Evolutionary conservation across 371 early-diverging fungal species (phyloP).

Genomic region (Zychaea mexicana): DNA sequence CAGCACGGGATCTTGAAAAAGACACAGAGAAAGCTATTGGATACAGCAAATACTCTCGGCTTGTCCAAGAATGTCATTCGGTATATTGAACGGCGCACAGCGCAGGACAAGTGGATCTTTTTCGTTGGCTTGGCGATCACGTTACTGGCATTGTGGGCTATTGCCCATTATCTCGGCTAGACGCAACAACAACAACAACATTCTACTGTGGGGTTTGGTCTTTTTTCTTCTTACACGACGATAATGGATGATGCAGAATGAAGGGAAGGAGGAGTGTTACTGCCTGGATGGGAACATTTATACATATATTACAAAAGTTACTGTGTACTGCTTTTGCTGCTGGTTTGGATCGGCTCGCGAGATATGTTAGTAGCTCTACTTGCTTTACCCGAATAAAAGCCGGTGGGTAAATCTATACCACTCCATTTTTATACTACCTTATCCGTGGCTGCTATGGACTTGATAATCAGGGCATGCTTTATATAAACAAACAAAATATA

Average conservation of each 20-base stretch:
- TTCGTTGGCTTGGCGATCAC: conserved; percentile 71
- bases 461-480: too few relatives aligned
- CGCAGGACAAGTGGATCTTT: conserved; percentile 84
- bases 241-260: too few relatives aligned
- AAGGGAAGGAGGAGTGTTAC: too few relatives aligned
- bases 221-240: too few relatives aligned
- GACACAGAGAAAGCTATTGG: conserved; percentile 77
- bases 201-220: background rate
- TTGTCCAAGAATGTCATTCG: conserved; percentile 82
- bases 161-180: conserved; percentile 61
- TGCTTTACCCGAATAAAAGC: too few relatives aligned
- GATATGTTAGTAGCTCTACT: too few relatives aligned
- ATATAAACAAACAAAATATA: too few relatives aligned
- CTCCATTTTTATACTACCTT: too few relatives aligned
- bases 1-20: conserved; percentile 81
- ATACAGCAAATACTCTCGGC: conserved; percentile 82
- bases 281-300: background rate
- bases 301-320: background rate
- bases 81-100: conserved; percentile 80
- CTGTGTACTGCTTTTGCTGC: too few relatives aligned
- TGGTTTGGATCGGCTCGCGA: too few relatives aligned
- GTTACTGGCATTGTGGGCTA: conserved; percentile 59
- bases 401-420: too few relatives aligned
- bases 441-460: too few relatives aligned
- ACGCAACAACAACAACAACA: background rate